These are phyloP conservation scores for Biscogniauxia sp. DNA, from an alignment of 2,329 filamentous ascomycete genomes.

Conservation along the genomic window DNA sequence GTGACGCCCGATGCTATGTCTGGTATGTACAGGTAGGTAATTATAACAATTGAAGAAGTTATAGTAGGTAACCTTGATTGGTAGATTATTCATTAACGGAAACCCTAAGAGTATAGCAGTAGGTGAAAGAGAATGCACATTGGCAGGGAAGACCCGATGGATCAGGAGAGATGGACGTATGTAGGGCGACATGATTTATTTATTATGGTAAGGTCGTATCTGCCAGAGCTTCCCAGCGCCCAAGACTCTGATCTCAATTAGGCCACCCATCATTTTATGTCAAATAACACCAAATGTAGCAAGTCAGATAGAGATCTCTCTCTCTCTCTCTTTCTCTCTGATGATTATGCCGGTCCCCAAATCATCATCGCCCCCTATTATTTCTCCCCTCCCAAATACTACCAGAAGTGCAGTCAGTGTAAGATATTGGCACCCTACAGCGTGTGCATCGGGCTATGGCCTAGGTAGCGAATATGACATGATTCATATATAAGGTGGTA, in stretches of 20 bases:
- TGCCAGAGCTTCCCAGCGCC: conserved; percentile 1
- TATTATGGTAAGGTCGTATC: background rate
- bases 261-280: background rate
- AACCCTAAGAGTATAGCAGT: background rate
- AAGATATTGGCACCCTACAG: background rate
- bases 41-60: too few species aligned
- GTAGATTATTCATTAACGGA: too few species aligned
- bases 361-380: conserved; percentile 10
- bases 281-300: background rate
- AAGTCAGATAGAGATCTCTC: conserved; percentile 1
- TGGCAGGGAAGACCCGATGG: too few species aligned
- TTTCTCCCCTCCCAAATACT: background rate
- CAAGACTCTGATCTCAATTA: background rate
- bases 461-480: background rate
- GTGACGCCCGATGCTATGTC: too few species aligned
- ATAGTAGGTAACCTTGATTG: too few species aligned
- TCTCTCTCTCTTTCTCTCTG: too few species aligned
- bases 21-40: too few species aligned
- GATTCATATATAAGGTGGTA: conserved; percentile 2
- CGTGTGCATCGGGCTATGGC: background rate
- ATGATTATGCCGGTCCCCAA: conserved; percentile 6
- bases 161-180: background rate
- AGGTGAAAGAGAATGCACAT: too few species aligned
- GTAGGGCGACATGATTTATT: background rate
- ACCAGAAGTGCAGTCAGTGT: background rate